phyloP scores from a whole-genome alignment of 352 stramenopile genomes.

The Phytophthora palmivora region DNA sequence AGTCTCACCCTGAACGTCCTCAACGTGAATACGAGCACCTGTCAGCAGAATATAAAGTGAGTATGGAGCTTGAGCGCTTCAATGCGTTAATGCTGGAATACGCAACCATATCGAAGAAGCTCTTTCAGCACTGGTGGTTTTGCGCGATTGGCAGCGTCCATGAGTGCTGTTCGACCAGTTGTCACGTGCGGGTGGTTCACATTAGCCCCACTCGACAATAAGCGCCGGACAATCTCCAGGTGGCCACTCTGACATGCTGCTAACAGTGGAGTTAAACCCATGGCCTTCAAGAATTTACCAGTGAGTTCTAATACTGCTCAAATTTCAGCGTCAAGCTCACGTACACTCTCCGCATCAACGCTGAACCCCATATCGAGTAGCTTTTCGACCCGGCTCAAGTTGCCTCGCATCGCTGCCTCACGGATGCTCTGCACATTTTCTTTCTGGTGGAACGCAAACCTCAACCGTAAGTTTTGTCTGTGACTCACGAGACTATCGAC shows the following conservation, averaged over 20 bases:
- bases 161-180: conserved; percentile 62
- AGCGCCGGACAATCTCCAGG: conserved; percentile 49
- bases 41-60: neutral
- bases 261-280: conserved; percentile 43
- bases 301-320: neutral
- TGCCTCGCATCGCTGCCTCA: conserved; percentile 65
- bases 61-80: neutral
- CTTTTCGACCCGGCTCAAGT: conserved; percentile 54
- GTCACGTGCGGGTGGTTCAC: conserved; percentile 65
- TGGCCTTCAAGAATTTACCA: neutral
- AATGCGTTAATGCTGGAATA: neutral
- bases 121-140: conserved; percentile 51
- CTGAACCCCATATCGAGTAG: conserved; percentile 62
- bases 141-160: conserved; percentile 61
- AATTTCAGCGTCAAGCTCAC: neutral
- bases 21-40: conserved; percentile 54
- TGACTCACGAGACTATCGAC: neutral
- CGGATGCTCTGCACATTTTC: conserved; percentile 76
- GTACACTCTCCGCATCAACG: conserved; percentile 64
- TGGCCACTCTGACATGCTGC: conserved; percentile 61
- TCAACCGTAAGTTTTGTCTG: neutral
- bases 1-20: conserved; percentile 55
- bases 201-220: conserved; percentile 52
- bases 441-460: conserved; percentile 38
- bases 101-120: conserved; percentile 66